Evolutionary conservation across 176 grass and related monocot genomes (phyloP), one percentile per base, ranked within the genome.

Genomic region (Eleusine coracana): DNA sequence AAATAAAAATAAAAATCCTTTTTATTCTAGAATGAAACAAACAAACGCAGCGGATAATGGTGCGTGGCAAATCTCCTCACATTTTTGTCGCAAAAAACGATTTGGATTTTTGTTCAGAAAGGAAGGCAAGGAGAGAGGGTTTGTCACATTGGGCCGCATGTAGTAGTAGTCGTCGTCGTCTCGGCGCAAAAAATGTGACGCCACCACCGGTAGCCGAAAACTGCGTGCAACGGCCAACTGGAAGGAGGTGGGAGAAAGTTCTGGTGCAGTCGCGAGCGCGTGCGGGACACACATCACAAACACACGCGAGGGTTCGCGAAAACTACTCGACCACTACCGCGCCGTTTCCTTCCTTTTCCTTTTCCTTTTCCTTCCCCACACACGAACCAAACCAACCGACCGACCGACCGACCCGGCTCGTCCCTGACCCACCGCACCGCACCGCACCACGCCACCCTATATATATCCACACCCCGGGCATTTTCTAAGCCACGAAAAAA

Each of bases 171-270:
- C 31, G 31, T 34, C 31, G 31, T 34, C 31, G 31, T 34, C 31
- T 34, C 31, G 31, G 31, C 31, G 31, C 31, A 34, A 5, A 5
- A 5, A 3, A 54, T 54, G 12, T 18, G 16, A 18, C 51, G 51
- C 14, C 51, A 54, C 51, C 15, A 54, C 51, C 15, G 51, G 15
- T 18, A 54, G 51, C 54, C 54, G 20, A 71, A 25, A 48, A 2
- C 42, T 29, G 42, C 42, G 70, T 28, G 70, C 68, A 46, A 14
- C 44, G 10, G 28, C 13, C 49, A 51, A 31, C 7, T 48, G 54
- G 54, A 58, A 18, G 54, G 17, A 38, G 72, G 31, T 34, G 31
- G 31, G n/a, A 2, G 66, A 88, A 83, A 10, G 18, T 88, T 88
- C 66, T 20, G 46, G 67, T 11, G 49, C 49, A 3, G 49, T 16